A percentile compares a stretch with the other conserved stretches of the same genome.
Conservation (phyloP, 2,329 filamentous ascomycete species). For the Penicillium thymicola region DNA sequence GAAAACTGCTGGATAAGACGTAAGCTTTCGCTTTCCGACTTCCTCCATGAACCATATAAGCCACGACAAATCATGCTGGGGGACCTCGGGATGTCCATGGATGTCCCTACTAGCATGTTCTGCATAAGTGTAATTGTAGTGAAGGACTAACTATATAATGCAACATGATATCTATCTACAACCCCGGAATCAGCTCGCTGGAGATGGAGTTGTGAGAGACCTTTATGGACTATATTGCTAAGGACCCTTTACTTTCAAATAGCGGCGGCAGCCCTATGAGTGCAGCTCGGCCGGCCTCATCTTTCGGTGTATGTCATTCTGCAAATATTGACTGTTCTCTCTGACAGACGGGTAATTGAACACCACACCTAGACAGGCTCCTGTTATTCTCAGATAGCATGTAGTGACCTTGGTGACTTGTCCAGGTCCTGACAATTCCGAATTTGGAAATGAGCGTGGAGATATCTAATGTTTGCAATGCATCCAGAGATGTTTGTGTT, state of each 20-base stretch:
- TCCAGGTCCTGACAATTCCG: background rate
- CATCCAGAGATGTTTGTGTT: background rate
- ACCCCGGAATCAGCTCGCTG: background rate
- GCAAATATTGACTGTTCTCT: background rate
- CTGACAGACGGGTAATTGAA: background rate
- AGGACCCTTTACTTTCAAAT: background rate
- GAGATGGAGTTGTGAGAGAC: background rate
- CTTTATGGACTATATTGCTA: background rate
- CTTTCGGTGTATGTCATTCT: background rate
- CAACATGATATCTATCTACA: background rate
- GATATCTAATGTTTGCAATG: background rate
- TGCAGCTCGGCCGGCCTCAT: background rate
- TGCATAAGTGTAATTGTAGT: background rate
- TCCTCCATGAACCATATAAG: no score
- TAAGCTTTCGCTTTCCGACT: background rate
- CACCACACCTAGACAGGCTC: background rate
- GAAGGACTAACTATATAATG: background rate
- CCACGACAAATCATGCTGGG: background rate
- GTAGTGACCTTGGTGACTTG: no score
- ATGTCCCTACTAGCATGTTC: background rate
- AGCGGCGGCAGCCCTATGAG: background rate
- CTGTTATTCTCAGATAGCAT: background rate
- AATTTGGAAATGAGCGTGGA: background rate
- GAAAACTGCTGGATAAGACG: background rate
- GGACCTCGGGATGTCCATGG: no score